phyloP scores from a whole-genome alignment of 306 rosid genomes.

The Alnus rubra region DNA sequence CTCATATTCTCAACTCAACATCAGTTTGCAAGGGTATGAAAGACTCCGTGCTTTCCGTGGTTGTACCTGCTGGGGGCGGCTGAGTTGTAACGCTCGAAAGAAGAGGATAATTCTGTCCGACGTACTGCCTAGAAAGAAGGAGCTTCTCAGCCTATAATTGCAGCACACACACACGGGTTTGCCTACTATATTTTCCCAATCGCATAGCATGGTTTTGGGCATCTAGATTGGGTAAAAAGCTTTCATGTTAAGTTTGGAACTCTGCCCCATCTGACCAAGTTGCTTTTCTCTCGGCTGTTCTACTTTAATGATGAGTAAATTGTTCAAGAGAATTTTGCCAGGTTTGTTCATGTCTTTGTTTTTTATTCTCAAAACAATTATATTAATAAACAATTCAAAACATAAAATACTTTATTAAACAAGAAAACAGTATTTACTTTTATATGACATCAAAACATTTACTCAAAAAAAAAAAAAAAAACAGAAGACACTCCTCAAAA shows the following conservation, averaged over 20 bases:
- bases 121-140: neutral
- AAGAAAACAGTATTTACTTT: no score
- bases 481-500: no score
- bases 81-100: neutral
- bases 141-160: neutral
- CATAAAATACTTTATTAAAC: no score
- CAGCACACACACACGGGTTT: neutral
- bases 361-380: no score
- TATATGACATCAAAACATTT: no score
- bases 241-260: neutral
- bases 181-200: neutral
- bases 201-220: neutral
- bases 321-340: neutral
- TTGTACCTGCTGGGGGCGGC: neutral
- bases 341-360: no score
- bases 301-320: neutral
- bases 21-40: conserved; percentile 25
- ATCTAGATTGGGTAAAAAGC: neutral
- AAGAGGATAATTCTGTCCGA: neutral
- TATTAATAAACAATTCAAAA: no score
- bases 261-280: neutral
- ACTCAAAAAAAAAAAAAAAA: no score
- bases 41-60: conserved; percentile 34
- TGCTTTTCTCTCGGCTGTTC: neutral
- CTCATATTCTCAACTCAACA: conserved; percentile 36